Base-by-base conservation (phyloP, 1,284 basidiomycete genomes). In the Irpex rosettiformis region DNA sequence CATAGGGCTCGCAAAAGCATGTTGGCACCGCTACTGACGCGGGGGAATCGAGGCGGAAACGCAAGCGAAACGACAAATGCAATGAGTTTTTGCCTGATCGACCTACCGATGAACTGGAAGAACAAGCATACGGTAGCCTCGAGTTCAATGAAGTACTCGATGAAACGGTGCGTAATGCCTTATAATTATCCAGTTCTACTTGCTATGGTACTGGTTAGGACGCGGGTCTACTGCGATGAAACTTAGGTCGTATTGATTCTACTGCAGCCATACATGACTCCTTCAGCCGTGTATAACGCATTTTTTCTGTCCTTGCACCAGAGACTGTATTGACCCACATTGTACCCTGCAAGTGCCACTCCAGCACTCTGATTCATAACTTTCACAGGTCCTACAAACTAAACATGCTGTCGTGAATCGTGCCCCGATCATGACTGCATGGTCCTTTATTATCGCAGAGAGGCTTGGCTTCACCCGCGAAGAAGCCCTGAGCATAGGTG, bases 371-470 rank as follows among this genome's bases (percentile, higher is more conserved):
- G 57, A 59, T 60, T 60, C 54, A 40, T 52, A 37, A 47, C 25
- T 18, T 16, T 54, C 3, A 2, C 54, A 93, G 90, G 72, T 78
- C 24, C 77, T 95, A 37, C 76, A 68, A 62, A 76, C 69, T 45
- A 90, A 86, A 66, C 82, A 73, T 8, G 80, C 85, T 25, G 79
- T 94, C 7, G 82, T 93, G 55, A 98, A 98, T 72, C 87, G 96
- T 21, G 95, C 96, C 1, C 96, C 96, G 0, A 80, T 98, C 56
- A 93, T 98, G 91, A 94, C 89, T 52, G 93, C 91, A 1, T 98
- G 96, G 96, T 85, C 93, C 0, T 91, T 84, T 57, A 75, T 94
- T 37, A 89, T 98, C 16, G 89, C 93, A 5, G 91, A 96, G 66
- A 79, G 86, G 27, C 78, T 96, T 59, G 93, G 93, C 2, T 98